Conservation (phyloP, 2,329 filamentous ascomycete genomes). For the Rutstroemia sp. region DNA sequence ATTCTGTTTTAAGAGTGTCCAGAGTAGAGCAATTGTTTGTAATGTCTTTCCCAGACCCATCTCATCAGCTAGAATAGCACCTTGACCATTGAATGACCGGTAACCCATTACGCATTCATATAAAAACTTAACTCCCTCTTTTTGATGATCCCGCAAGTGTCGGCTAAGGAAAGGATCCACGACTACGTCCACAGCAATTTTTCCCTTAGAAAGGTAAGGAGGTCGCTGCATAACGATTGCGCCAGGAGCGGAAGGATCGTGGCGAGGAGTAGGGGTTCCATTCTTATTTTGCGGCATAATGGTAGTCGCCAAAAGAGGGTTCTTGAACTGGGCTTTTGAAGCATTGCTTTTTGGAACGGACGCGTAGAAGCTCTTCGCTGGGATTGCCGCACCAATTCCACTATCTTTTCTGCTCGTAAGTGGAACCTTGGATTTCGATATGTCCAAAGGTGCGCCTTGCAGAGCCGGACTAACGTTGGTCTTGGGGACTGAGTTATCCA, state of each 20-base stretch:
- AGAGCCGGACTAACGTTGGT: conserved; percentile 8
- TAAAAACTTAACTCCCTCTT: conserved; percentile 61
- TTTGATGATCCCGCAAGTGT: conserved; percentile 59
- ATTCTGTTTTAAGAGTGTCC: conserved; percentile 67
- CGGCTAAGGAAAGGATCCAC: conserved; percentile 59
- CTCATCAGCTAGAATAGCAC: conserved; percentile 66
- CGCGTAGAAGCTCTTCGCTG: conserved; percentile 33
- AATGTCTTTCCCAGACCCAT: conserved; percentile 71
- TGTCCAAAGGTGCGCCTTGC: not conserved
- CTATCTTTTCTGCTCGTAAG: conserved; percentile 24
- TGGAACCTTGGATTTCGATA: conserved; percentile 8
- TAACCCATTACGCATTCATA: conserved; percentile 74
- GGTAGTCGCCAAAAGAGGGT: conserved; percentile 48
- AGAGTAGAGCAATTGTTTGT: conserved; percentile 63
- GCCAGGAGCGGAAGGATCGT: conserved; percentile 51
- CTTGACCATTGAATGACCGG: conserved; percentile 56
- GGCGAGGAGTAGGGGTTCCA: conserved; percentile 50
- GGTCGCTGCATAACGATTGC: conserved; percentile 59
- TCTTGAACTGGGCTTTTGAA: conserved; percentile 49
- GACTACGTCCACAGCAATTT: conserved; percentile 64
- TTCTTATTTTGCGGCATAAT: conserved; percentile 39
- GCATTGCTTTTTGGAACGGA: conserved; percentile 32
- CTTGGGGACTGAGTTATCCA: conserved; percentile 11
- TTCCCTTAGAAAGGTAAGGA: conserved; percentile 50
- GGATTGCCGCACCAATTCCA: conserved; percentile 26